These are phyloP conservation scores for Wallacemonas sp. DNA, from an alignment of 208 protist genomes.

Conservation along the genomic window DNA sequence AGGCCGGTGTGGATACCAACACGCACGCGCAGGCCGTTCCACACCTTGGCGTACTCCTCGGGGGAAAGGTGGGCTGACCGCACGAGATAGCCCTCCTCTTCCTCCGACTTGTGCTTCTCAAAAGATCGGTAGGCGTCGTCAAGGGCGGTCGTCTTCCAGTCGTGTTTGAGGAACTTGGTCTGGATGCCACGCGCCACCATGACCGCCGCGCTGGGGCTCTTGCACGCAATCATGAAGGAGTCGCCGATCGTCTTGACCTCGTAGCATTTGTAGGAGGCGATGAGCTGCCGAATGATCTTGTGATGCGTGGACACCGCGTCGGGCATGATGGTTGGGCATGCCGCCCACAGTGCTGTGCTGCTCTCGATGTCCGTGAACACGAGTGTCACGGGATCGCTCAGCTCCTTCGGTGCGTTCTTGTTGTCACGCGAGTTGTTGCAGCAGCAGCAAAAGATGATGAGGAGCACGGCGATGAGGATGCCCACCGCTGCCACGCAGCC, in stretches of 20 bases:
- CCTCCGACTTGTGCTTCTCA: constrained; percentile 22
- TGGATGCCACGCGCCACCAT: constrained; percentile 49
- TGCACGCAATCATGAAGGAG: constrained; percentile 84
- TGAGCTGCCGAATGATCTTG: constrained; percentile 56
- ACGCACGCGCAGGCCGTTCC: constrained; percentile 50
- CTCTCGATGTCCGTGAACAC: constrained; percentile 82
- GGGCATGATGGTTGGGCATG: constrained; percentile 47
- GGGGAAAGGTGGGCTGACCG: constrained; percentile 27
- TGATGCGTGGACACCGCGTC: constrained; percentile 70
- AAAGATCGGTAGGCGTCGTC: constrained; percentile 48
- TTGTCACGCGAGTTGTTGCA: constrained; percentile 31
- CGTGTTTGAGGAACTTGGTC: constrained; percentile 38
- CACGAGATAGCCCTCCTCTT: constrained; percentile 4
- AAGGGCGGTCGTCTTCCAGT: constrained; percentile 46
- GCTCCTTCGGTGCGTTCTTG: constrained; percentile 42
- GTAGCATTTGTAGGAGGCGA: constrained; percentile 65
- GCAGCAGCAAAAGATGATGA: constrained; percentile 7
- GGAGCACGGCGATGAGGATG: constrained; percentile 1
- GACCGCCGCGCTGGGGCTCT: constrained; percentile 33
- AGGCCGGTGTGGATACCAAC: constrained; percentile 67
- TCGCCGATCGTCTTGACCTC: constrained; percentile 88
- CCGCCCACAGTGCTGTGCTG: constrained; percentile 80
- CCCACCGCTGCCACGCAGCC: constrained; percentile 7
- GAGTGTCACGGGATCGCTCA: constrained; percentile 43
- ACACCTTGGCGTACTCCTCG: constrained; percentile 33